A percentile compares a stretch with the other conserved stretches of the same genome.
Evolutionary conservation across 108 stramenopile genomes (phyloP).

Genomic region (Discostella pseudostelligera): DNA sequence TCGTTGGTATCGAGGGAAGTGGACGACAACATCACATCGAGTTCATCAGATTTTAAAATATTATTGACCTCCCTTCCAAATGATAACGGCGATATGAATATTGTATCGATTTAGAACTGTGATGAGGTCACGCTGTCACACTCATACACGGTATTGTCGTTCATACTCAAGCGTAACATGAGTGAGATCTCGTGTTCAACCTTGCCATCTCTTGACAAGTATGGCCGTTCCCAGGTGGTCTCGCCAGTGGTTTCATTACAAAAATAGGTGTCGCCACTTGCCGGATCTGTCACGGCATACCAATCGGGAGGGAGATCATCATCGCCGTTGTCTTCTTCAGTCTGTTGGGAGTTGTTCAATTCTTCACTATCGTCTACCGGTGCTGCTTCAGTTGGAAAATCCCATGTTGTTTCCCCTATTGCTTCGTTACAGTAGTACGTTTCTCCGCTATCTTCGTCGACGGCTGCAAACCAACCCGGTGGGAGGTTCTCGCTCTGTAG

Average conservation of each 20-base stretch:
- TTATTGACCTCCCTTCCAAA: too few relatives aligned
- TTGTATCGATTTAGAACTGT: not conserved
- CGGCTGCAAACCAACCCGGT: conserved; percentile 48
- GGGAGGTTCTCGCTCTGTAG: conserved; percentile 11
- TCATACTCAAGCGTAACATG: conserved; percentile 6
- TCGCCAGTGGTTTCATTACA: conserved; percentile 47
- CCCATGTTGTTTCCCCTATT: conserved; percentile 39
- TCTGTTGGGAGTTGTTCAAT: not conserved
- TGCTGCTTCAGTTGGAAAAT: conserved; percentile 1
- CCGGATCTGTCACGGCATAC: conserved; percentile 36
- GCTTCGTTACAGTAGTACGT: conserved; percentile 52
- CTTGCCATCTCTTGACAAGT: not conserved
- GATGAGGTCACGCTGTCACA: not conserved
- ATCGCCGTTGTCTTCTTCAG: not conserved
- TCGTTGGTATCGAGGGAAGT: not conserved
- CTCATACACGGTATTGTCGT: conserved; percentile 7
- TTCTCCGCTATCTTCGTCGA: conserved; percentile 39
- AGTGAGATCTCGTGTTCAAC: not conserved
- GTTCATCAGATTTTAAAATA: too few relatives aligned
- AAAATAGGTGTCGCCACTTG: conserved; percentile 50
- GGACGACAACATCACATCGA: too few relatives aligned
- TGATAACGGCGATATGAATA: too few relatives aligned
- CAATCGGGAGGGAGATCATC: conserved; percentile 42
- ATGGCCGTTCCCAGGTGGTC: conserved; percentile 38
- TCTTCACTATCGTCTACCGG: not conserved